phyloP scores from a whole-genome alignment of 2,329 filamentous ascomycete genomes.

The Phialocephala sp. region DNA sequence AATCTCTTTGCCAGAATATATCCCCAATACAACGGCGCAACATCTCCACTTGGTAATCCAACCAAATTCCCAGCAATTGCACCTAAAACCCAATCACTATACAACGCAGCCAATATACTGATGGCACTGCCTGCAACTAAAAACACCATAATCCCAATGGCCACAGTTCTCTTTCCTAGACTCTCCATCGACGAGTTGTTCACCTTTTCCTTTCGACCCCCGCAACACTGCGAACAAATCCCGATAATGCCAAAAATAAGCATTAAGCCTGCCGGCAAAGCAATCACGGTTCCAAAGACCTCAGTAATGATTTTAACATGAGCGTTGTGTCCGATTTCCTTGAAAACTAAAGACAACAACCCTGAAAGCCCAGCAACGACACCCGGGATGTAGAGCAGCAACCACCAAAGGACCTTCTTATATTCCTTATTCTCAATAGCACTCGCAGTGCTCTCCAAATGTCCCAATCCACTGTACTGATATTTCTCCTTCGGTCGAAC shows the following conservation, averaged over 20 bases:
- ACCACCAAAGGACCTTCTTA: constrained; percentile 19
- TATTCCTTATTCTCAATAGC: constrained; percentile 12
- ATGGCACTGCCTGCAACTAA: not conserved
- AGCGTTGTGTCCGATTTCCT: constrained; percentile 17
- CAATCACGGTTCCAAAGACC: not conserved
- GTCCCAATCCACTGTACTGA: constrained; percentile 1
- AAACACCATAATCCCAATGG: constrained; percentile 8
- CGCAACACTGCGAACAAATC: not conserved
- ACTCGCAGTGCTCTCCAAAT: constrained; percentile 4
- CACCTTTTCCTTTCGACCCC: not conserved
- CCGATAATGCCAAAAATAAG: constrained; percentile 3
- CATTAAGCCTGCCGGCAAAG: constrained; percentile 1
- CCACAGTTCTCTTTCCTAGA: not conserved
- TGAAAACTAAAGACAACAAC: constrained; percentile 18
- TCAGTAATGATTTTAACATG: constrained; percentile 15
- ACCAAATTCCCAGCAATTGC: constrained; percentile 24
- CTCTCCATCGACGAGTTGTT: constrained; percentile 4
- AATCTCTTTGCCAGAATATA: constrained; percentile 29
- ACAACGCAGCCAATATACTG: constrained; percentile 19
- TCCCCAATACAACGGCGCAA: constrained; percentile 26
- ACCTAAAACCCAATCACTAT: constrained; percentile 28
- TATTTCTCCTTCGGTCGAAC: constrained; percentile 13
- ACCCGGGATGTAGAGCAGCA: constrained; percentile 21
- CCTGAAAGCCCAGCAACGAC: constrained; percentile 21
- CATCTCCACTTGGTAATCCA: constrained; percentile 22